Evolutionary conservation across 257 asterid species (phyloP).

Genomic region (Rauvolfia tetraphylla): DNA sequence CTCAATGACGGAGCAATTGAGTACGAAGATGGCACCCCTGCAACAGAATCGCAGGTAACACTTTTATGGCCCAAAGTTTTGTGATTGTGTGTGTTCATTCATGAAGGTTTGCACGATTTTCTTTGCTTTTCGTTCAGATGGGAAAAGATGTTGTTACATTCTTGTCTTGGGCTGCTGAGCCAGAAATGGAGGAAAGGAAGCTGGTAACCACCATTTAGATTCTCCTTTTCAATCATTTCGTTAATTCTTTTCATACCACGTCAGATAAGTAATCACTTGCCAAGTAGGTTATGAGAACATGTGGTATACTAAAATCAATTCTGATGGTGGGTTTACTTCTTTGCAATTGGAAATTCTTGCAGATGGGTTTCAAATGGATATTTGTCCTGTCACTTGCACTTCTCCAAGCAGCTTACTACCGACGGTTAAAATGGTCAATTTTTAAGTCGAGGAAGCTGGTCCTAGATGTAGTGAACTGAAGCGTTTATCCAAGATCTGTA

Average conservation of each 20-base stretch:
- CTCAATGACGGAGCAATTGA: constrained; percentile 77
- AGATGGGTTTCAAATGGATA: constrained; percentile 81
- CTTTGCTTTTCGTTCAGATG: constrained; percentile 38
- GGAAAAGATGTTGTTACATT: constrained; percentile 69
- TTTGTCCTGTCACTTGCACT: constrained; percentile 63
- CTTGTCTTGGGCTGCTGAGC: constrained; percentile 81
- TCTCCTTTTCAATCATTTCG: neutral
- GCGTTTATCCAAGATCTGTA: neutral
- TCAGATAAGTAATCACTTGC: neutral
- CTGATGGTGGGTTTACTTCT: neutral
- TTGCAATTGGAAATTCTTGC: constrained; percentile 11
- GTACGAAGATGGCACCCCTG: constrained; percentile 77
- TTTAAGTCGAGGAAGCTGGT: constrained; percentile 66
- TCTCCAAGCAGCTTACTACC: constrained; percentile 61
- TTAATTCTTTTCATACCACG: neutral
- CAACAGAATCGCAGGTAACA: constrained; percentile 66
- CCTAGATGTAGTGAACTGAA: constrained; percentile 62
- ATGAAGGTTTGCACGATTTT: neutral
- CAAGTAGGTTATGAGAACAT: neutral
- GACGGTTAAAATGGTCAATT: constrained; percentile 69
- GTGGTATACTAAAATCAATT: neutral
- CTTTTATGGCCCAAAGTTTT: neutral
- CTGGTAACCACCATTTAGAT: constrained; percentile 37
- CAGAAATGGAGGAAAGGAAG: constrained; percentile 80
- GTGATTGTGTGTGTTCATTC: neutral